Evolutionary conservation across 1,284 basidiomycete species (phyloP).

Genomic region (Stygiomarasmius scandens): DNA sequence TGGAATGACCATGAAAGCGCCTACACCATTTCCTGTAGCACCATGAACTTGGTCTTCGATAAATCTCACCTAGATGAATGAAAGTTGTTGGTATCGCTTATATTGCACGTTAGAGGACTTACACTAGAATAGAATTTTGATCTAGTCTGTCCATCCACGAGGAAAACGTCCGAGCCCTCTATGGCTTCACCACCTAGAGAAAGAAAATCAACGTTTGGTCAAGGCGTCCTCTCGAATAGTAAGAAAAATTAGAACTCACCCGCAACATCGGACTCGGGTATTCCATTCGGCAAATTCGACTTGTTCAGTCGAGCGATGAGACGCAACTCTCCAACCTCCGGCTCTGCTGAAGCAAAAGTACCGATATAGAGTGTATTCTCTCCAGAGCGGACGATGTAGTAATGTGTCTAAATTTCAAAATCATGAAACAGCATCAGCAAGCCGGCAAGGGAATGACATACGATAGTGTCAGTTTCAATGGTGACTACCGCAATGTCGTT

Average conservation of each 20-base stretch:
- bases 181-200: conserved; percentile 38
- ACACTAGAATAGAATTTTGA: conserved; percentile 54
- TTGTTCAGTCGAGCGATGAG: conserved; percentile 52
- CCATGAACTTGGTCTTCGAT: conserved; percentile 47
- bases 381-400: conserved; percentile 45
- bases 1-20: conserved; percentile 42
- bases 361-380: conserved; percentile 47
- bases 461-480: conserved; percentile 44
- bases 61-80: conserved; percentile 35
- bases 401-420: conserved; percentile 38
- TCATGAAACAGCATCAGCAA: not conserved
- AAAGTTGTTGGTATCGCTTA: not conserved
- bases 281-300: conserved; percentile 42
- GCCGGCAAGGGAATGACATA: conserved; percentile 22
- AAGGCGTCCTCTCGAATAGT: too few relatives aligned
- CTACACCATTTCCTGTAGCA: conserved; percentile 42
- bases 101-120: too few relatives aligned
- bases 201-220: not conserved
- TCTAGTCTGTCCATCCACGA: conserved; percentile 46
- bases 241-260: conserved; percentile 14
- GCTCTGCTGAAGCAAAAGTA: conserved; percentile 46
- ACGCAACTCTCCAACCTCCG: conserved; percentile 48
- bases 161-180: conserved; percentile 49
- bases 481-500: conserved; percentile 43
- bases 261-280: conserved; percentile 35